Evolutionary conservation across 2,329 filamentous ascomycete species (phyloP).

Genomic region (Cercospora sp.): DNA sequence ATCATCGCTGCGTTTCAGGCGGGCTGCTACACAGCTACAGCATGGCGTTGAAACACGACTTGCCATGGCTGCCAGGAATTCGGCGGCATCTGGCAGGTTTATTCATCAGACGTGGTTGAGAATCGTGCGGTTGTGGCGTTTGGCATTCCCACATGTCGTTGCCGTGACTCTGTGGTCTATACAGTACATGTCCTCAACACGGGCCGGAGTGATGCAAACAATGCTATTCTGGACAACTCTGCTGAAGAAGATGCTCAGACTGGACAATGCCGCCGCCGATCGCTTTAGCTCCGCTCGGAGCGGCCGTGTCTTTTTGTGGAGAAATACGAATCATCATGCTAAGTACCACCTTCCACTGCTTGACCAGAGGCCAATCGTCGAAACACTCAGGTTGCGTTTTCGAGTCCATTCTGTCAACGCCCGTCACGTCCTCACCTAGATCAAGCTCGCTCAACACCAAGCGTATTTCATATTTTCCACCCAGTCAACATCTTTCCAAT

Average conservation of each 20-base stretch:
- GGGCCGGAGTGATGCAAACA: not conserved
- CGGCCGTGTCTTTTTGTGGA: constrained; percentile 5
- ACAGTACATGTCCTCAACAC: not conserved
- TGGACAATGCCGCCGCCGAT: constrained; percentile 8
- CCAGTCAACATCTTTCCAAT: constrained; percentile 63
- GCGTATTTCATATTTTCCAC: constrained; percentile 74
- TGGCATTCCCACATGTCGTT: not conserved
- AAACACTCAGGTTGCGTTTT: not conserved
- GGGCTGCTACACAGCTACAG: constrained; percentile 11
- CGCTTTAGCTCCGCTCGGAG: constrained; percentile 9
- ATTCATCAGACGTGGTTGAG: not conserved
- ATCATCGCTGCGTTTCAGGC: not conserved
- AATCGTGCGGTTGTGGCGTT: not conserved
- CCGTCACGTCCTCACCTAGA: not conserved
- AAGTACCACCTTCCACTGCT: constrained; percentile 7
- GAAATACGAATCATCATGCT: constrained; percentile 3
- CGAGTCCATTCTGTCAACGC: not conserved
- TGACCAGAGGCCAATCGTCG: not conserved
- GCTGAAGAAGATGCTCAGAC: not conserved
- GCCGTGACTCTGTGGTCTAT: not conserved
- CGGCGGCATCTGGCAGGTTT: not conserved
- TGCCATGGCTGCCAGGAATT: constrained; percentile 6
- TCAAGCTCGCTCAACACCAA: constrained; percentile 61
- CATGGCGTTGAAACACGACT: constrained; percentile 14
- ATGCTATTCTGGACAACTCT: not conserved